Conservation (phyloP, 257 asterid genomes). For the Solanum arcanum region DNA sequence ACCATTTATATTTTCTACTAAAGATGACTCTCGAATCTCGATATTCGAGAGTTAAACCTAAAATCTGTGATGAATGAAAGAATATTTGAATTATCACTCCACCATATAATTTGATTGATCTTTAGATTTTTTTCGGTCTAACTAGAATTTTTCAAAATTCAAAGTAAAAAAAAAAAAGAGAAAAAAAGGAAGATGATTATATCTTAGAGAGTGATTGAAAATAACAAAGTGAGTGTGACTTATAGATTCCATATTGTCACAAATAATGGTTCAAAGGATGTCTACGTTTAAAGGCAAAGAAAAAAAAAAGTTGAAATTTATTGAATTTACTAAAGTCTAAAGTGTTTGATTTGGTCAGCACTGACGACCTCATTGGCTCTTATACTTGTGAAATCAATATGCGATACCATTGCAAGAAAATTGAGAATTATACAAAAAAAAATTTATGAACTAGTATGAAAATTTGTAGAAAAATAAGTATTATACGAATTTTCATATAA, state of each 20-base stretch:
- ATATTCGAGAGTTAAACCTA: background rate
- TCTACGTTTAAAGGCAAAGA: background rate
- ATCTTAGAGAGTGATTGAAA: background rate
- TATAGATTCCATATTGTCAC: background rate
- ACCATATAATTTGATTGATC: background rate
- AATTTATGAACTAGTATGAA: fast-evolving
- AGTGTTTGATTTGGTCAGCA: background rate
- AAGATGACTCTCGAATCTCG: background rate
- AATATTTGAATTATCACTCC: background rate
- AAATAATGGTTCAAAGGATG: background rate
- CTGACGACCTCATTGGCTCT: background rate
- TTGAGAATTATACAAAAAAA: no score
- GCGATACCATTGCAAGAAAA: fast-evolving
- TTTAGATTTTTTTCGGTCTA: background rate
- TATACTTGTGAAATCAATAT: background rate
- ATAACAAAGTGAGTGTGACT: background rate
- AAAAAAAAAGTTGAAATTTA: background rate
- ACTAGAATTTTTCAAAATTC: background rate
- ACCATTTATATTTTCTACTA: no score
- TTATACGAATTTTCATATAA: no score
- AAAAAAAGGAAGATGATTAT: background rate
- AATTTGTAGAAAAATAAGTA: no score
- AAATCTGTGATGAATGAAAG: background rate
- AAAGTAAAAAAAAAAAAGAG: background rate
- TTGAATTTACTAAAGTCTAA: background rate